Evolutionary conservation across 2,329 filamentous ascomycete species (phyloP).

Genomic region (Venturia nashicola): DNA sequence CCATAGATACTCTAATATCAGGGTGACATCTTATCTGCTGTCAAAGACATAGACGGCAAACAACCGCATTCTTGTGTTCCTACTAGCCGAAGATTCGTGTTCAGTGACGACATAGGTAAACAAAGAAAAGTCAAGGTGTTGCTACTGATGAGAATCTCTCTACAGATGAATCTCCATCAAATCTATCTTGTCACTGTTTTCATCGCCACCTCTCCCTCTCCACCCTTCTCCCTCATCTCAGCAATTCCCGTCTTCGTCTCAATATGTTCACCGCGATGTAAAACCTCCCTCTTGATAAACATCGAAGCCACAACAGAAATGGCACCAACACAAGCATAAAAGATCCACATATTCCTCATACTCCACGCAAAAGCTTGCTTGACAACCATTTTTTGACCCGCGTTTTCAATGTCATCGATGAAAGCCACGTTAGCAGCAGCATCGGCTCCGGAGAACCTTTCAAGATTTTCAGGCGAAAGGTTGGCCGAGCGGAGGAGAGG

Average conservation of each 20-base stretch:
- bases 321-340: slow-evolving; percentile 31
- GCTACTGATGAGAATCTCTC: not conserved
- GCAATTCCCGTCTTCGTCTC: slow-evolving; percentile 38
- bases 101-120: not conserved
- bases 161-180: not conserved
- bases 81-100: not conserved
- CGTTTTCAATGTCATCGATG: slow-evolving; percentile 39
- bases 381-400: slow-evolving; percentile 30
- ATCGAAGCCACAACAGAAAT: slow-evolving; percentile 26
- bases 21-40: not conserved
- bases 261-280: slow-evolving; percentile 29
- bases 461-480: slow-evolving; percentile 40
- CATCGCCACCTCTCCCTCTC: not conserved
- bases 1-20: not conserved
- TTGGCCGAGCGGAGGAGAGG: slow-evolving; percentile 33
- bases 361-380: slow-evolving; percentile 30
- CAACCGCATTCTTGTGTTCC: not conserved
- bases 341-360: slow-evolving; percentile 36
- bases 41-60: not conserved
- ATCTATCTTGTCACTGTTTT: not conserved
- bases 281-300: slow-evolving; percentile 30
- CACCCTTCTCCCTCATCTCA: not conserved
- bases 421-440: slow-evolving; percentile 49
- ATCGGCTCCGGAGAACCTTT: slow-evolving; percentile 43
- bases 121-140: not conserved